These are phyloP conservation scores for Ceratobasidium sp. DNA, from an alignment of 1,284 basidiomycete species.

Conservation along the genomic window DNA sequence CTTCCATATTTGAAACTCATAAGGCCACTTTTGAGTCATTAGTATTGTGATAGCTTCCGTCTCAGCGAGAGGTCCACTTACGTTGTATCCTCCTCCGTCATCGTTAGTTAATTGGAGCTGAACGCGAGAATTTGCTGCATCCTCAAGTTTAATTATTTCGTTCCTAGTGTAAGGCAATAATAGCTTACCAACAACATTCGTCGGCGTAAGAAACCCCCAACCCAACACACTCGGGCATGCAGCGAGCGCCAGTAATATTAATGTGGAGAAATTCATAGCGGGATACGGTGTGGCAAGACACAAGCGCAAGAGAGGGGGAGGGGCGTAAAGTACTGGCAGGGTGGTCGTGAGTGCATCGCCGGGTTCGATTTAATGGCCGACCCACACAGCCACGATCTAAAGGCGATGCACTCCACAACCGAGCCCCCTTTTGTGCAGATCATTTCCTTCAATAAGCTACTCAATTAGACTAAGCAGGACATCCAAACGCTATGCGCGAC, in stretches of 20 bases:
- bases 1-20: slow-evolving; percentile 7
- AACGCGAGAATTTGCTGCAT: background rate
- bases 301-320: background rate
- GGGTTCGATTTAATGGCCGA: slow-evolving; percentile 4
- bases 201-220: slow-evolving; percentile 1
- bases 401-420: no score
- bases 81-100: slow-evolving; percentile 12
- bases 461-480: no score
- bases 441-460: no score
- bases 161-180: no score
- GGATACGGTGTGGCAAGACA: background rate
- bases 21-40: background rate
- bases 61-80: background rate
- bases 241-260: background rate
- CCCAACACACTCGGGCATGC: slow-evolving; percentile 5
- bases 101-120: slow-evolving; percentile 4
- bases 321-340: background rate
- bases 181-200: slow-evolving; percentile 7
- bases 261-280: background rate
- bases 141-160: no score
- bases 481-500: no score
- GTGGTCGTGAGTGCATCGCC: slow-evolving; percentile 5
- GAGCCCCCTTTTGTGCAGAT: no score
- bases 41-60: no score
- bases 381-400: no score